A percentile compares a stretch with the other conserved stretches of the same genome.
Evolutionary conservation across 169 alveolate genomes (phyloP).

Genomic region (Plasmodium knowlesi): DNA sequence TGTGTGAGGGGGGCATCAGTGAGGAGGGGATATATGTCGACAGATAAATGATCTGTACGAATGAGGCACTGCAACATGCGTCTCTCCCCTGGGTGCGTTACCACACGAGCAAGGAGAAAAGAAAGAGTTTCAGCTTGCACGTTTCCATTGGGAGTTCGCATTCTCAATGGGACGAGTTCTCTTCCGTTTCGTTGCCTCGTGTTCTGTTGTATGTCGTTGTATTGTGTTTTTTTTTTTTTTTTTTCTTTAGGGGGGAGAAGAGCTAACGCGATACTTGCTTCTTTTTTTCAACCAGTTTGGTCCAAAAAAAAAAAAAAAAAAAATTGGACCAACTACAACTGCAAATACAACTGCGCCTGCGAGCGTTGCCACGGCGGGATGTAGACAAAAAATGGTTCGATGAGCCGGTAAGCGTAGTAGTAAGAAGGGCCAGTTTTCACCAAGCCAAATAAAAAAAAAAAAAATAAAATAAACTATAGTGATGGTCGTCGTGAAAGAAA

Average conservation of each 20-base stretch:
- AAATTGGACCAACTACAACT: no score
- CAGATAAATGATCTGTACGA: background rate
- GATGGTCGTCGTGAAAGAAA: background rate
- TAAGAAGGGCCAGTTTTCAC: background rate
- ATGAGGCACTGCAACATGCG: background rate
- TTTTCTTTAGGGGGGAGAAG: no score
- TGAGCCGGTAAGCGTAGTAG: background rate
- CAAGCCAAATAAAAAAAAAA: background rate
- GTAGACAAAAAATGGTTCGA: background rate
- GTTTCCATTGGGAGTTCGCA: slow-evolving; percentile 26
- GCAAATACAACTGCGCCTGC: background rate
- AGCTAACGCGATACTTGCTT: background rate
- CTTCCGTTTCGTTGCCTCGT: background rate
- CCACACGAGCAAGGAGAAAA: slow-evolving; percentile 37
- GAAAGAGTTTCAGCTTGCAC: slow-evolving; percentile 10
- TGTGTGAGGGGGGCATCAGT: background rate
- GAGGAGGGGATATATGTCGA: background rate
- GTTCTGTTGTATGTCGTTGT: background rate
- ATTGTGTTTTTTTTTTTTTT: background rate
- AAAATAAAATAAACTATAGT: background rate
- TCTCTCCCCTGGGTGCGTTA: background rate
- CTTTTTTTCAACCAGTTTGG: background rate
- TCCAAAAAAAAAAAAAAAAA: background rate
- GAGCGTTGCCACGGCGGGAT: background rate
- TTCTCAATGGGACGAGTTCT: background rate